phyloP scores from a whole-genome alignment of 108 stramenopile species.

The Cyclotella sp. region DNA sequence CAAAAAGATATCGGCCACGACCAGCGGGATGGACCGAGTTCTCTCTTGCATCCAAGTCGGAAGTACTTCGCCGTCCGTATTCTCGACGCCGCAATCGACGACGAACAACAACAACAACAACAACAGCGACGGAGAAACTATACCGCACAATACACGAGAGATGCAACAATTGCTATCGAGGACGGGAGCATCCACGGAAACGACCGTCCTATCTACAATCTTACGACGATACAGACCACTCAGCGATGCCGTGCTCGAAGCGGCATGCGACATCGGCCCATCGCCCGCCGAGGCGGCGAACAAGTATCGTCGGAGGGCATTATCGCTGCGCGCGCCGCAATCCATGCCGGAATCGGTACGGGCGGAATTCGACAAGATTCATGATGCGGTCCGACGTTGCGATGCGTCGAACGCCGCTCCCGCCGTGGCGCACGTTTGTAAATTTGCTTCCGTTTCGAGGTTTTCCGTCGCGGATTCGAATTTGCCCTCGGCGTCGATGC shows the following conservation, averaged over 20 bases:
- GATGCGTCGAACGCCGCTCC: conserved; percentile 54
- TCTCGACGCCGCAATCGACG: conserved; percentile 20
- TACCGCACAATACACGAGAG: conserved; percentile 47
- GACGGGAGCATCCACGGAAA: conserved; percentile 76
- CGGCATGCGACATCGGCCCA: conserved; percentile 78
- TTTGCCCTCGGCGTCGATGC: conserved; percentile 20
- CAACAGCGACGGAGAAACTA: conserved; percentile 12
- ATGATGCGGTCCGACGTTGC: conserved; percentile 65
- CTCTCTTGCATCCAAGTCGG: conserved; percentile 61
- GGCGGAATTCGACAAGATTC: conserved; percentile 56
- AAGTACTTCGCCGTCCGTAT: conserved; percentile 43
- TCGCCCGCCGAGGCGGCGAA: conserved; percentile 68
- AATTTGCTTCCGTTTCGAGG: conserved; percentile 70
- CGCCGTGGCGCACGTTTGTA: conserved; percentile 82
- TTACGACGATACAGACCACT: conserved; percentile 82
- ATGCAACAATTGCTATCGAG: conserved; percentile 66
- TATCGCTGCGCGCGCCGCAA: conserved; percentile 59
- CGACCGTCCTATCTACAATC: conserved; percentile 68
- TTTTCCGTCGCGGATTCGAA: conserved; percentile 74
- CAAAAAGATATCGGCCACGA: conserved; percentile 70
- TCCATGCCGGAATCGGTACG: conserved; percentile 4
- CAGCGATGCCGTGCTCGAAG: conserved; percentile 76
- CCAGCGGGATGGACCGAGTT: conserved; percentile 79
- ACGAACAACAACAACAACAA: no score
- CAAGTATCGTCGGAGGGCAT: conserved; percentile 60